Percentiles rank a stretch among this genome's conserved stretches.
Evolutionary conservation across 805 yeast species (phyloP).

Genomic region (Yarrowia sp.): DNA sequence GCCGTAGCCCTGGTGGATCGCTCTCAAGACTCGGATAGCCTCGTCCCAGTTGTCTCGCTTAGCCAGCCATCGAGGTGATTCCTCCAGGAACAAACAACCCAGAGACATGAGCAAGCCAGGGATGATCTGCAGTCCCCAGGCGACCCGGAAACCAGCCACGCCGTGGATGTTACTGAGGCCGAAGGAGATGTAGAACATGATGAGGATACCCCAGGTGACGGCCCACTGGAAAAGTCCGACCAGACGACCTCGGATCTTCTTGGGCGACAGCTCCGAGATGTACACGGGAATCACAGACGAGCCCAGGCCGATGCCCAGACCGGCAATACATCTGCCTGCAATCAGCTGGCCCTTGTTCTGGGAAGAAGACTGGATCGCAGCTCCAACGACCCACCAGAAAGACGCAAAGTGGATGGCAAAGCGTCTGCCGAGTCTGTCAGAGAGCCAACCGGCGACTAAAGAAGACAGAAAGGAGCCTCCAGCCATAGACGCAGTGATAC

Average conservation of each 20-base stretch:
- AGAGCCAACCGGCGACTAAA: constrained; percentile 49
- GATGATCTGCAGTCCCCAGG: constrained; percentile 59
- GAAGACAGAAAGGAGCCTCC: constrained; percentile 79
- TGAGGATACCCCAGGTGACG: constrained; percentile 61
- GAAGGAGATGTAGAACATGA: constrained; percentile 57
- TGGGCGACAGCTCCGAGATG: constrained; percentile 63
- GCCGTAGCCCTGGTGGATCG: constrained; percentile 38
- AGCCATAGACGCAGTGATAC: constrained; percentile 74
- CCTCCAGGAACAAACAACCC: constrained; percentile 43
- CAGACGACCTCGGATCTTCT: constrained; percentile 56
- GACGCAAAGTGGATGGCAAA: constrained; percentile 53
- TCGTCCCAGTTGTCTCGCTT: constrained; percentile 52
- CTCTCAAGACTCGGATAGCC: constrained; percentile 41
- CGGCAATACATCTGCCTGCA: constrained; percentile 58
- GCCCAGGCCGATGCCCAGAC: constrained; percentile 64
- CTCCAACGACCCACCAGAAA: constrained; percentile 60
- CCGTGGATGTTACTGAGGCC: constrained; percentile 49
- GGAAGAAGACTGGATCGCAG: constrained; percentile 51
- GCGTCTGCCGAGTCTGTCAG: constrained; percentile 59
- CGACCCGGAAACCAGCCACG: constrained; percentile 58
- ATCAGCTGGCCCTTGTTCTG: constrained; percentile 47
- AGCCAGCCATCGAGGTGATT: constrained; percentile 47
- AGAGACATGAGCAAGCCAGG: constrained; percentile 50
- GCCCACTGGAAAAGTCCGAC: constrained; percentile 63
- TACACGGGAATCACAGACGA: constrained; percentile 66